These are phyloP conservation scores for Castanea crenata DNA, from an alignment of 306 rosid genomes.

Conservation along the genomic window DNA sequence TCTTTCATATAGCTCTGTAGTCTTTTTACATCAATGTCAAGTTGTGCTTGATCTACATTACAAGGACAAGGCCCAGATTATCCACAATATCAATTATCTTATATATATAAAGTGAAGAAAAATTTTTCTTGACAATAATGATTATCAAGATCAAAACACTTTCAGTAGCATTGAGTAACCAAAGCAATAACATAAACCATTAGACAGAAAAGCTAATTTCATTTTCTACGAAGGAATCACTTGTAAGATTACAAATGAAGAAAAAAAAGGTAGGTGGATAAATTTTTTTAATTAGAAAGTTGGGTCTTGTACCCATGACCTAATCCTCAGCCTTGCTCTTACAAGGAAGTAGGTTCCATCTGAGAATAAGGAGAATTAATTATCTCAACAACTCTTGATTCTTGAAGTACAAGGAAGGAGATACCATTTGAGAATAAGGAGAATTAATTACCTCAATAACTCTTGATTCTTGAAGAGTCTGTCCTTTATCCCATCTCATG, in stretches of 20 bases:
- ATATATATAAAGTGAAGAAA: constrained; percentile 3
- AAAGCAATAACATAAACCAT: not conserved
- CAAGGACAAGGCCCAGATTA: not conserved
- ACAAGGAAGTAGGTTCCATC: too few species aligned
- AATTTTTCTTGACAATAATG: not conserved
- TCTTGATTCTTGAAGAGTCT: not conserved
- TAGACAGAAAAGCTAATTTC: not conserved
- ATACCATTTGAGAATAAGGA: not conserved
- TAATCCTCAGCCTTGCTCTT: too few species aligned
- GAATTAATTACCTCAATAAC: not conserved
- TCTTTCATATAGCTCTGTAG: constrained; percentile 83
- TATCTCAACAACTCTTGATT: too few species aligned
- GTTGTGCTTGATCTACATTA: constrained; percentile 65
- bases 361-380: too few species aligned
- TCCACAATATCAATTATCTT: not conserved
- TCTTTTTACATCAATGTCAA: constrained; percentile 68
- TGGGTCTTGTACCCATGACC: too few species aligned
- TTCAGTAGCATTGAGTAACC: too few species aligned
- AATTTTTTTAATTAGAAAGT: too few species aligned
- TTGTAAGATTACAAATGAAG: not conserved
- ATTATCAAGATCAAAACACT: not conserved
- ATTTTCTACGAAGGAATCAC: not conserved
- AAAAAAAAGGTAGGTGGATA: not conserved
- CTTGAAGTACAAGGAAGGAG: too few species aligned
- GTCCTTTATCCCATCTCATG: not conserved